A percentile compares a stretch with the other conserved stretches of the same genome.
These are phyloP conservation scores for Torulaspora indica DNA, from an alignment of 805 yeast species.

Conservation along the genomic window DNA sequence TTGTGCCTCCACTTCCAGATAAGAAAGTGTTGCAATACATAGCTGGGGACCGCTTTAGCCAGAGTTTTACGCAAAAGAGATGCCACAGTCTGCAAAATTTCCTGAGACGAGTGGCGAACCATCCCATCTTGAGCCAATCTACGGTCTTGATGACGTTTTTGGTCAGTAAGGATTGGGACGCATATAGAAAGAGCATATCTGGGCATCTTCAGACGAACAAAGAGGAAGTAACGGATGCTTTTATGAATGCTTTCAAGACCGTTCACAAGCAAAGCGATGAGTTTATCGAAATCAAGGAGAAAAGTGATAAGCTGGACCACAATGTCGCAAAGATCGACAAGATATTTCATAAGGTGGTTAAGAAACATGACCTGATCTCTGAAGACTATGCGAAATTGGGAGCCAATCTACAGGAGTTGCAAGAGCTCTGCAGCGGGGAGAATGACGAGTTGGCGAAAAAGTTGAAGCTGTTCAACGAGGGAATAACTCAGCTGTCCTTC, in stretches of 20 bases:
- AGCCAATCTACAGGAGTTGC: conserved; percentile 62
- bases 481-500: conserved; percentile 42
- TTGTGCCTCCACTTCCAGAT: conserved; percentile 92
- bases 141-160: conserved; percentile 44
- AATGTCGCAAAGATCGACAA: conserved; percentile 74
- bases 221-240: conserved; percentile 83
- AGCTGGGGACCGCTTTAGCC: conserved; percentile 87
- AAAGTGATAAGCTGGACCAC: conserved; percentile 78
- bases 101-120: conserved; percentile 64
- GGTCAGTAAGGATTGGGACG: conserved; percentile 35
- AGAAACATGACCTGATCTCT: conserved; percentile 67
- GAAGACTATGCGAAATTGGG: conserved; percentile 70
- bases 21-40: conserved; percentile 86
- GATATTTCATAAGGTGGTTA: conserved; percentile 66
- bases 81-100: conserved; percentile 77
- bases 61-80: conserved; percentile 77
- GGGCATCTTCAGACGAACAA: conserved; percentile 26
- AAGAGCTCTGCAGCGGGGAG: conserved; percentile 48
- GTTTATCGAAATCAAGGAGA: conserved; percentile 75
- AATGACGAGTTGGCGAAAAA: conserved; percentile 29
- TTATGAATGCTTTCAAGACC: conserved; percentile 90
- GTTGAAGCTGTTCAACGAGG: conserved; percentile 45
- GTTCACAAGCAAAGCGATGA: conserved; percentile 65
- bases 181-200: conserved; percentile 28
- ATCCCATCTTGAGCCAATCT: conserved; percentile 66